Evolutionary conservation across 2,329 filamentous ascomycete genomes (phyloP).

Genomic region (Colletotrichum coccodes): DNA sequence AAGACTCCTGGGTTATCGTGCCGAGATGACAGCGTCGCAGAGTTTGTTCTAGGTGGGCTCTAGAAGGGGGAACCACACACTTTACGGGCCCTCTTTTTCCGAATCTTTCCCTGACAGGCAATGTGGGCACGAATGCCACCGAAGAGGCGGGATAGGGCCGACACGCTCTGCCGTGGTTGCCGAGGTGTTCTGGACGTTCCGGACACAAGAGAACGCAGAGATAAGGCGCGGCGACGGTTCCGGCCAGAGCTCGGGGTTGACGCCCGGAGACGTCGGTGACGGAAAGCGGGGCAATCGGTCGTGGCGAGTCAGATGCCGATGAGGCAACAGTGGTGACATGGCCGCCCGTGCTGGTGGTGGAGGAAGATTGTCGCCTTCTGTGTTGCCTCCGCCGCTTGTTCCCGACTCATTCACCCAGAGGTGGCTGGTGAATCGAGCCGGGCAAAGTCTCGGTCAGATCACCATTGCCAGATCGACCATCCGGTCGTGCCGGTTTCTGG

Average conservation of each 20-base stretch:
- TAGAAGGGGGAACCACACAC: constrained; percentile 16
- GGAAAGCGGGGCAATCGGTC: constrained; percentile 1
- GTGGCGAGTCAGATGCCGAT: constrained; percentile 14
- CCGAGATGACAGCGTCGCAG: neutral
- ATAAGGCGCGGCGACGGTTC: constrained; percentile 24
- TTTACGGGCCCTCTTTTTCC: neutral
- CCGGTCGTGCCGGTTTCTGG: neutral
- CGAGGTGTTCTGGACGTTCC: constrained; percentile 13
- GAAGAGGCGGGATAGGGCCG: constrained; percentile 25
- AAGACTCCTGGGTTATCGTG: neutral
- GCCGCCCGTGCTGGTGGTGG: neutral
- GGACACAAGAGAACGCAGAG: neutral
- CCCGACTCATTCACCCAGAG: neutral
- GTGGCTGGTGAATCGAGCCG: constrained; percentile 7
- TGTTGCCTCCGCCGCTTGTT: constrained; percentile 12
- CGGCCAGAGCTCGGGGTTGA: constrained; percentile 11
- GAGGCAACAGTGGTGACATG: constrained; percentile 5
- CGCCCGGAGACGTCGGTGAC: constrained; percentile 25
- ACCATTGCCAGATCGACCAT: neutral
- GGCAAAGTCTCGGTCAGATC: neutral
- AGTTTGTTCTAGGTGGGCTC: constrained; percentile 16
- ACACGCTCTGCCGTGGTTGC: constrained; percentile 14
- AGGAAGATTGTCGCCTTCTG: neutral
- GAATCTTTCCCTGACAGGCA: neutral
- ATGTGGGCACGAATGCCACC: neutral